Conservation (phyloP, 1,284 basidiomycete genomes). For the Heterobasidion occidentale region DNA sequence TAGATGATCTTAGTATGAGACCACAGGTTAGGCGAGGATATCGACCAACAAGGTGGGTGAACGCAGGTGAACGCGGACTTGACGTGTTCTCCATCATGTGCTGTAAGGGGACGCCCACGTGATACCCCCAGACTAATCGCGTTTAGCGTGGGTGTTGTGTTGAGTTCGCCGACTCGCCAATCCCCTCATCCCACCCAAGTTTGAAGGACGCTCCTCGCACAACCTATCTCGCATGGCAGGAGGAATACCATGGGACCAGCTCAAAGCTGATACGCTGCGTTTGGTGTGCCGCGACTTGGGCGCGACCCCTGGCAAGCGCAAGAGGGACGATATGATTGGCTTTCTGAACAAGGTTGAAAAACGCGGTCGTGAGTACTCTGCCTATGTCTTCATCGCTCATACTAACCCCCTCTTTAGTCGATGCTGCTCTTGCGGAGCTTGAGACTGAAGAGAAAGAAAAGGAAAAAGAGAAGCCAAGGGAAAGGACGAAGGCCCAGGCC, state of each 20-base stretch:
- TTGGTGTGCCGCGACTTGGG: slow-evolving; percentile 19
- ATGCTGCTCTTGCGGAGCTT: slow-evolving; percentile 6
- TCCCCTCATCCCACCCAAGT: too few relatives aligned
- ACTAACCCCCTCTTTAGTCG: slow-evolving; percentile 1
- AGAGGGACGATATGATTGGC: slow-evolving; percentile 15
- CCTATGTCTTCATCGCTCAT: background rate
- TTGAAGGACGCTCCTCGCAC: too few relatives aligned
- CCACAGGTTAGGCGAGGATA: too few relatives aligned
- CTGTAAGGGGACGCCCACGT: too few relatives aligned
- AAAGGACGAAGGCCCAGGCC: background rate
- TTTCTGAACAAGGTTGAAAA: slow-evolving; percentile 9
- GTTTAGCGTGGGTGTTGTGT: too few relatives aligned
- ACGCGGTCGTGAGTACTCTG: slow-evolving; percentile 9
- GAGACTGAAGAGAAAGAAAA: slow-evolving; percentile 10
- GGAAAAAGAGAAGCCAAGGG: background rate
- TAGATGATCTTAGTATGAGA: too few relatives aligned
- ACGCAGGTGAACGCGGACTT: too few relatives aligned
- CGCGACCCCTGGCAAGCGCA: slow-evolving; percentile 11
- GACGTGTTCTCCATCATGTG: too few relatives aligned
- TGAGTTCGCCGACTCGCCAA: too few relatives aligned
- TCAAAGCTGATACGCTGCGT: slow-evolving; percentile 19
- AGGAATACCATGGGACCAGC: slow-evolving; percentile 15
- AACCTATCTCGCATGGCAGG: too few relatives aligned
- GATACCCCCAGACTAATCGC: too few relatives aligned
- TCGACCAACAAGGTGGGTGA: too few relatives aligned